Conservation (phyloP, 768 basidiomycete species). For the Hericium erinaceus region DNA sequence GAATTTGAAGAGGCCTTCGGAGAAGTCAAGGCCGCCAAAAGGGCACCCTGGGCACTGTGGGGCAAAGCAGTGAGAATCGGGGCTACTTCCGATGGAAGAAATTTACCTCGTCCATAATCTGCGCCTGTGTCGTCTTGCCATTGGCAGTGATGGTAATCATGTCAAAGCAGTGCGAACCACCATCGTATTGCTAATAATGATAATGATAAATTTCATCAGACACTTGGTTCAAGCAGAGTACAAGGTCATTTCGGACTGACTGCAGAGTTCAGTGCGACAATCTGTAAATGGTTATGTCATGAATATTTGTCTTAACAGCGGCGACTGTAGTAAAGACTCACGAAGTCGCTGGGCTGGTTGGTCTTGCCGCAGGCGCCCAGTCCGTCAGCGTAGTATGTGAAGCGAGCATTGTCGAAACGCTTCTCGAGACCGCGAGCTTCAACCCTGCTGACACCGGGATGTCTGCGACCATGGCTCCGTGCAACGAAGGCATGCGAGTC, state of each 20-base stretch:
- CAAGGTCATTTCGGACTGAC: not conserved
- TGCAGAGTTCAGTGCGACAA: conserved; percentile 38
- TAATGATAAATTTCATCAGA: no score
- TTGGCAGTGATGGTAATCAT: conserved; percentile 26
- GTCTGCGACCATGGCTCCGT: not conserved
- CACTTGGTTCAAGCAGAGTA: not conserved
- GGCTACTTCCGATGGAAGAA: no score
- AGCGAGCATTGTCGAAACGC: conserved; percentile 31
- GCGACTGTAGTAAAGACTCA: conserved; percentile 20
- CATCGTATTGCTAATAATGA: conserved; percentile 20
- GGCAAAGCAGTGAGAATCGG: not conserved
- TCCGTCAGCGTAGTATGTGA: conserved; percentile 51
- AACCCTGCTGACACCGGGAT: not conserved
- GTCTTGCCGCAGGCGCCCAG: conserved; percentile 45
- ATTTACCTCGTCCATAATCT: conserved; percentile 23
- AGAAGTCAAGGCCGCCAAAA: conserved; percentile 52
- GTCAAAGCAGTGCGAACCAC: conserved; percentile 26
- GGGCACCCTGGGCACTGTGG: conserved; percentile 56
- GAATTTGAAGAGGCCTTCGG: conserved; percentile 44
- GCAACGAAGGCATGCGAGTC: not conserved
- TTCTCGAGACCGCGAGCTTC: conserved; percentile 26
- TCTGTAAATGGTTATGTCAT: conserved; percentile 22
- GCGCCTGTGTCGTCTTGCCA: conserved; percentile 25
- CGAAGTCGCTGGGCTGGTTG: conserved; percentile 34
- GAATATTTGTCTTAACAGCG: not conserved